Conservation (phyloP, 2,329 filamentous ascomycete species). For the Colletotrichum melonis region DNA sequence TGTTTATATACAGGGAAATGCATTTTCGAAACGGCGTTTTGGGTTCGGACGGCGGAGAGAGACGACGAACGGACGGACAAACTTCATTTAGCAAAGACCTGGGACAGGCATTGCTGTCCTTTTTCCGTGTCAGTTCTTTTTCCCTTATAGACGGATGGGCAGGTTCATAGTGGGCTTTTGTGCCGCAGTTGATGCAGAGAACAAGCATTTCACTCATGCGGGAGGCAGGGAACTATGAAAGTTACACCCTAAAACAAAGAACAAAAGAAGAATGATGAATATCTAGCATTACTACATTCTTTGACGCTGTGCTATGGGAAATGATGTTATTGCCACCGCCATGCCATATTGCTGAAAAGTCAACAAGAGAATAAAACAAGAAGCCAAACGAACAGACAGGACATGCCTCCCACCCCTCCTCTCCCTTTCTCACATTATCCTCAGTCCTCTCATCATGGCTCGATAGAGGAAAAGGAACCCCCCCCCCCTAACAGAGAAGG, state of each 20-base stretch:
- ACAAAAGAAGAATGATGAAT: background rate
- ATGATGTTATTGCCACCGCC: background rate
- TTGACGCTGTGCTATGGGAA: background rate
- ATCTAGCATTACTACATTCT: background rate
- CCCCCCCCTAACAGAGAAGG: background rate
- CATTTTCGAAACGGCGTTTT: slow-evolving; percentile 25
- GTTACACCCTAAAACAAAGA: background rate
- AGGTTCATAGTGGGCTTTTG: background rate
- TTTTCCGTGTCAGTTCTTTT: background rate
- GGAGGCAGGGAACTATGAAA: no score
- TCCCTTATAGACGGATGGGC: background rate
- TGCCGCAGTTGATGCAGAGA: background rate
- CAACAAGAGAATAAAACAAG: background rate
- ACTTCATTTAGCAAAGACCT: background rate
- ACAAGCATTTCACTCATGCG: no score
- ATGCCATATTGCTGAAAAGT: background rate
- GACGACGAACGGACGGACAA: background rate
- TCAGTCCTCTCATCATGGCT: background rate
- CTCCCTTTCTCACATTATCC: background rate
- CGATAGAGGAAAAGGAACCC: no score
- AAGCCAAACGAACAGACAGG: background rate
- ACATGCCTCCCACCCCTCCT: background rate
- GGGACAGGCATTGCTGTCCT: no score
- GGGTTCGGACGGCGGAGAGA: background rate
- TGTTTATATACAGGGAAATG: background rate